A percentile compares a stretch with the other conserved stretches of the same genome.
Conservation (phyloP, 2,329 filamentous ascomycete genomes). For the Coniochaeta sp. region DNA sequence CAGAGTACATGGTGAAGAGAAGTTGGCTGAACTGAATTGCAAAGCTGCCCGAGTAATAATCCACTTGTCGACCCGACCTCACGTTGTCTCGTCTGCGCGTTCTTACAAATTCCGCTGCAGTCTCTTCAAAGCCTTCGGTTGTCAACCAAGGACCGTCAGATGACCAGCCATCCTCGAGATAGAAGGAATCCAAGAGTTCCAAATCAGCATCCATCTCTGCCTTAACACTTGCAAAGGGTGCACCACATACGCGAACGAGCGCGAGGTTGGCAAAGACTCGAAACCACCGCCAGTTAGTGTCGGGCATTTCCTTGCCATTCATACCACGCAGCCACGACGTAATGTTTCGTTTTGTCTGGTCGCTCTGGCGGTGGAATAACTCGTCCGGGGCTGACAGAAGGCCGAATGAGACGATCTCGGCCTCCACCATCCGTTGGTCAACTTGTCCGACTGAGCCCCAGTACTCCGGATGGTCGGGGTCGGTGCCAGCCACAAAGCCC, state of each 20-base stretch:
- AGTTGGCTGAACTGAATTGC: conserved; percentile 77
- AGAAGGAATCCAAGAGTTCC: conserved; percentile 71
- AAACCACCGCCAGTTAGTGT: conserved; percentile 71
- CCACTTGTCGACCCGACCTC: conserved; percentile 50
- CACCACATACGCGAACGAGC: conserved; percentile 62
- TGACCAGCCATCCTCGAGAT: conserved; percentile 73
- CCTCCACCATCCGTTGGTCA: conserved; percentile 80
- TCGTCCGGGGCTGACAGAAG: conserved; percentile 57
- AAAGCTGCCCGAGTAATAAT: conserved; percentile 78
- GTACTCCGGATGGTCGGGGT: conserved; percentile 63
- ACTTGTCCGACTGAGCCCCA: conserved; percentile 72
- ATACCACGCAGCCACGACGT: conserved; percentile 67
- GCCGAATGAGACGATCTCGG: conserved; percentile 71
- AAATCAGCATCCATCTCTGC: conserved; percentile 61
- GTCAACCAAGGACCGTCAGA: conserved; percentile 58
- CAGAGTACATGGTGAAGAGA: conserved; percentile 66
- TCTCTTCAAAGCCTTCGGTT: not conserved
- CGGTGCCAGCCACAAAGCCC: conserved; percentile 63
- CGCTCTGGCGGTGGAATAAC: conserved; percentile 59
- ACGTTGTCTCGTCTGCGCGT: conserved; percentile 41
- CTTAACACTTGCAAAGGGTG: conserved; percentile 59
- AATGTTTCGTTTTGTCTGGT: conserved; percentile 57
- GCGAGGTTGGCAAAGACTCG: conserved; percentile 77
- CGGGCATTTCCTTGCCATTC: conserved; percentile 72
- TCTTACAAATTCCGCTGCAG: conserved; percentile 34